Percentiles rank a stretch among this genome's conserved stretches.
These are phyloP conservation scores for Trichoderma koningii DNA, from an alignment of 2,329 filamentous ascomycete species.

Conservation along the genomic window DNA sequence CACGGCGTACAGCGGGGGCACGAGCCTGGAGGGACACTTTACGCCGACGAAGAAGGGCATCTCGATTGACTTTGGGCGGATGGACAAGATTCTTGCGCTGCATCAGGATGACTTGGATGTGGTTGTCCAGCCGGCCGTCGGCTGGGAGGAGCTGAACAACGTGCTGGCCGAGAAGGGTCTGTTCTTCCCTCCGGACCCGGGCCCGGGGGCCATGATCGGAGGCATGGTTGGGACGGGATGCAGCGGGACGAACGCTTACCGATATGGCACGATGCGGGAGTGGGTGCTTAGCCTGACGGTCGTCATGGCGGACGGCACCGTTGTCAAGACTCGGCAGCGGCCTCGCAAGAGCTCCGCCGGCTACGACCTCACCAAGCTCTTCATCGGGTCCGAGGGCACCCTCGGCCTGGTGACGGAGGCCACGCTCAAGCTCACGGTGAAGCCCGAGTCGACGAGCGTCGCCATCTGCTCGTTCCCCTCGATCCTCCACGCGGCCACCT, in stretches of 20 bases:
- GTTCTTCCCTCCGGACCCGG: conserved; percentile 91
- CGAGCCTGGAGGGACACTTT: conserved; percentile 87
- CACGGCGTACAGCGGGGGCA: conserved; percentile 84
- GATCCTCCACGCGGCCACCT: conserved; percentile 73
- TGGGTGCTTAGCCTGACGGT: conserved; percentile 88
- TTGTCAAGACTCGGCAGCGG: conserved; percentile 86
- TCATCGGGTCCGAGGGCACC: conserved; percentile 90
- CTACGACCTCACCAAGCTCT: conserved; percentile 86
- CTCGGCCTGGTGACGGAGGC: conserved; percentile 90
- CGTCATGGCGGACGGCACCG: conserved; percentile 84
- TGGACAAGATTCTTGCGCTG: conserved; percentile 77
- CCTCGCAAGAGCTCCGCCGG: conserved; percentile 88
- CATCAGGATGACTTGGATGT: conserved; percentile 79
- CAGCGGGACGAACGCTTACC: conserved; percentile 84
- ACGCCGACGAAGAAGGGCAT: conserved; percentile 80
- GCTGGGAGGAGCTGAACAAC: conserved; percentile 86
- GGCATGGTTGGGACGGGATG: conserved; percentile 78
- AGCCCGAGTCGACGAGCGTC: conserved; percentile 76
- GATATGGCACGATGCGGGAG: conserved; percentile 93
- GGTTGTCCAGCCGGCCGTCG: conserved; percentile 76
- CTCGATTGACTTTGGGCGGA: conserved; percentile 81
- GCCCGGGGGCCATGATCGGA: conserved; percentile 88
- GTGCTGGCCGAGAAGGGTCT: conserved; percentile 70
- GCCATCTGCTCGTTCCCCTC: conserved; percentile 65
- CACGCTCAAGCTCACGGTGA: conserved; percentile 80